Evolutionary conservation across 495 filamentous ascomycete species (phyloP), one percentile per base, ranked within the genome.

Genomic region (Aspergillus heteromorphus): DNA sequence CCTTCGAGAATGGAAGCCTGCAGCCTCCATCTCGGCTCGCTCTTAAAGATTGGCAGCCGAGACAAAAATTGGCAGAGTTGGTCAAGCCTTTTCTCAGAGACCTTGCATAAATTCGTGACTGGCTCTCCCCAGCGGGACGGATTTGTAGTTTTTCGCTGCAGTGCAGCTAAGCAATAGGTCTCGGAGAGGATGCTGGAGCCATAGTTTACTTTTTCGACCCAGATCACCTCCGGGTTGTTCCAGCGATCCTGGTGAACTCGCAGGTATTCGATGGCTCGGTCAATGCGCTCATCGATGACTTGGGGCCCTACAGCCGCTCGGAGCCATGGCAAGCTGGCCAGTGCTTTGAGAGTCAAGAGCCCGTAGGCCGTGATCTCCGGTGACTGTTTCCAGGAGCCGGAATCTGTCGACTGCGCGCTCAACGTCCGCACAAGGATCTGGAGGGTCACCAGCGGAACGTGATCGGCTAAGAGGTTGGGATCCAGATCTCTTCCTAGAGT

Each of bases 131-230:
- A 4, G 4, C 9, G 3, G 31, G 4, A 5, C 31, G 31, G 31
- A 11, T 2, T 11, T 4, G 9, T 5, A 19, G 20, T 17, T 17
- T 34, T 21, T 27, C 17, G 43, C 49, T 63, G 57, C 6, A 63
- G 16, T 2, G 74, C 73, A 0, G 71, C 57, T 4, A 73, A 27
- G 48, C 55, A 63, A 50, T 74, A 76, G 1, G 61, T 51, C 21
- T 68, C n/a, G 1, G 61, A 56, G 3, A 76, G 56, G 9, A 68
- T 31, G 6, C 34, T 11, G 2, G 64, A 73, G 30, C 49, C 41
- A 45, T 70, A 75, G 4, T 52, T 60, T 29, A 69, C 66, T 51
- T 75, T 75, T 45, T 74, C 70, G 9, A 73, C 61, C 72, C 73
- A 75, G 13, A 72, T 53, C 41, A 65, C 61, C 23, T 61, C 50